Evolutionary conservation across 2,329 filamentous ascomycete genomes (phyloP).

Genomic region (Colletotrichum gigasporum): DNA sequence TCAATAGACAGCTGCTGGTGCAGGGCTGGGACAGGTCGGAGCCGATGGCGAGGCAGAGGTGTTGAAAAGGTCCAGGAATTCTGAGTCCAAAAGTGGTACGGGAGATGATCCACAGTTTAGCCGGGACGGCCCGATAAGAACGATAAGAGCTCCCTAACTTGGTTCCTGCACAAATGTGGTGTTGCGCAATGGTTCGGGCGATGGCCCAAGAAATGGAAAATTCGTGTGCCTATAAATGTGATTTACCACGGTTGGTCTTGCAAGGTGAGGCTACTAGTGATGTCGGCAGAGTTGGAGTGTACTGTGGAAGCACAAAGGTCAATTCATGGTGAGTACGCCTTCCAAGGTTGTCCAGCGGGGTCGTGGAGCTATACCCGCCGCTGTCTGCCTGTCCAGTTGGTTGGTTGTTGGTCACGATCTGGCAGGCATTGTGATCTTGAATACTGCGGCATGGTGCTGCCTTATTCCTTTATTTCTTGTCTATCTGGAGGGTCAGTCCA

Average conservation of each 20-base stretch:
- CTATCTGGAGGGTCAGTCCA: too few species aligned
- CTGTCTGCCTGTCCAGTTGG: too few species aligned
- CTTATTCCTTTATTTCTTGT: too few species aligned
- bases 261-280: not conserved
- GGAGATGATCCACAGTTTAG: slow-evolving; percentile 22
- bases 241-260: not conserved
- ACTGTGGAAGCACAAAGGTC: not conserved
- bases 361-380: not conserved
- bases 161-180: not conserved
- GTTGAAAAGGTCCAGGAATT: not conserved
- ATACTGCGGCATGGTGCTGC: too few species aligned
- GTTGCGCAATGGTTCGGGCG: too few species aligned
- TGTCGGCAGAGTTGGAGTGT: not conserved
- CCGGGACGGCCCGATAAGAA: slow-evolving; percentile 20
- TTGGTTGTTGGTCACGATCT: too few species aligned
- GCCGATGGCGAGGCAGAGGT: slow-evolving; percentile 8
- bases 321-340: not conserved
- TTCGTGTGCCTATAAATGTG: not conserved
- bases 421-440: too few species aligned
- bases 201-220: not conserved
- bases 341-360: not conserved
- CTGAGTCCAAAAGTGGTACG: slow-evolving; percentile 20
- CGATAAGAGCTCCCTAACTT: slow-evolving; percentile 26
- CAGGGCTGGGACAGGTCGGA: not conserved
- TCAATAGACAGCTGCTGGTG: slow-evolving; percentile 11